Conservation (phyloP, 441 rosid species). For the Kokia cookei region DNA sequence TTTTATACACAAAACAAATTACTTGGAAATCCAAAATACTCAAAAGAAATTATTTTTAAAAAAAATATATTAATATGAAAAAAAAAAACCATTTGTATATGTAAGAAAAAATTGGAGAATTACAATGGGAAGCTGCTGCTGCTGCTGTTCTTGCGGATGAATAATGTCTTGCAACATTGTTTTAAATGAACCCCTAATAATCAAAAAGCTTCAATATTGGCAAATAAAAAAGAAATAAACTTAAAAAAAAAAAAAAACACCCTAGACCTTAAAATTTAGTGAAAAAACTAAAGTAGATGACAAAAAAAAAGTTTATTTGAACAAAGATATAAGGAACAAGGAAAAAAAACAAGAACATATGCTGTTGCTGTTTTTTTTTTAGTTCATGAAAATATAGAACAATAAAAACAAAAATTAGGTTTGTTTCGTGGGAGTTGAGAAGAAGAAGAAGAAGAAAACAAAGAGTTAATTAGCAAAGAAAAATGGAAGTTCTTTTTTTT, state of each 20-base stretch:
- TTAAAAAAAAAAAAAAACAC: neutral
- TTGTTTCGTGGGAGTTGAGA: neutral
- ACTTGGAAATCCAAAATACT: too few species aligned
- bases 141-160: slow-evolving; percentile 34
- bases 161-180: slow-evolving; percentile 60
- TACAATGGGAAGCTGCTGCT: slow-evolving; percentile 43
- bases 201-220: neutral
- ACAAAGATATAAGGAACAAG: neutral
- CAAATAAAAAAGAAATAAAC: too few species aligned
- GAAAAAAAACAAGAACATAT: neutral
- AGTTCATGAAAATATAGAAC: neutral
- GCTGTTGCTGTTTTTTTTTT: neutral
- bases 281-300: neutral
- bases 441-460: too few species aligned
- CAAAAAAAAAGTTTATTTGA: neutral
- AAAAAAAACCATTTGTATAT: neutral
- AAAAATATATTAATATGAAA: neutral
- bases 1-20: too few species aligned
- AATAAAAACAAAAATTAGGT: neutral
- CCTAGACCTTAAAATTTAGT: slow-evolving; percentile 1
- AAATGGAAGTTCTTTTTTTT: too few species aligned
- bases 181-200: neutral
- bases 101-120: neutral
- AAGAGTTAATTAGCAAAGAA: too few species aligned
- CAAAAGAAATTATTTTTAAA: too few species aligned